phyloP scores from a whole-genome alignment of 2,329 filamentous ascomycete genomes.

The Periconia sp. region DNA sequence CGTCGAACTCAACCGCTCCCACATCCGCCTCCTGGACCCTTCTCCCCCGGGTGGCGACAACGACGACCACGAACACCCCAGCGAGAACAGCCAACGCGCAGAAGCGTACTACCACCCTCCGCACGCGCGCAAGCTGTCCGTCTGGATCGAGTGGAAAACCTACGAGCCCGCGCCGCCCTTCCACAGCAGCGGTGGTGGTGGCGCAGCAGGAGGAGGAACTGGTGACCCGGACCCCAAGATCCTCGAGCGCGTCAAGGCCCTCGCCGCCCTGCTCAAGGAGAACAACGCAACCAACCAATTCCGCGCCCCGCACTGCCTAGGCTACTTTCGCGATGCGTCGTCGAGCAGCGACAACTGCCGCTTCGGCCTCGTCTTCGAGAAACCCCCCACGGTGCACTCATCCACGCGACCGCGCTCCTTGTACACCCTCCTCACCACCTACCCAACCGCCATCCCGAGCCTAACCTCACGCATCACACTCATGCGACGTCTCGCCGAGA shows the following conservation, averaged over 20 bases:
- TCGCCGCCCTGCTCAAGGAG: conserved; percentile 35
- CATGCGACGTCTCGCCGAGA: conserved; percentile 56
- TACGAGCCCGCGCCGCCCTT: conserved; percentile 22
- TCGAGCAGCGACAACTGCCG: conserved; percentile 36
- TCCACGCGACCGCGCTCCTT: conserved; percentile 51
- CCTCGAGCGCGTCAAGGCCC: conserved; percentile 32
- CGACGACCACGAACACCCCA: no score
- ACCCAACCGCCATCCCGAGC: conserved; percentile 42
- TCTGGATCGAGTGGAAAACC: conserved; percentile 45
- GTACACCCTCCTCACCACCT: conserved; percentile 47
- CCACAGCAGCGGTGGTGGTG: conserved; percentile 4
- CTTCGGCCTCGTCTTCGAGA: conserved; percentile 58
- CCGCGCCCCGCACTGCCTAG: conserved; percentile 37
- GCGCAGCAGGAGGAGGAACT: background rate
- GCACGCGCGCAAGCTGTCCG: conserved; percentile 15
- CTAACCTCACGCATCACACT: conserved; percentile 56
- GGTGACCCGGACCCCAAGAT: conserved; percentile 27
- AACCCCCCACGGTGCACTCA: conserved; percentile 44
- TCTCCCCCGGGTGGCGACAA: conserved; percentile 11
- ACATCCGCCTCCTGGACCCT: conserved; percentile 20
- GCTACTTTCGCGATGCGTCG: conserved; percentile 36
- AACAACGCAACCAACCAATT: conserved; percentile 33
- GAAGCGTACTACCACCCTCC: conserved; percentile 32
- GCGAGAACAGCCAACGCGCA: conserved; percentile 25
- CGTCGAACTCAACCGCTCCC: conserved; percentile 19